Evolutionary conservation across 331 rosid species (phyloP).

Genomic region (Pyrus hybrid): DNA sequence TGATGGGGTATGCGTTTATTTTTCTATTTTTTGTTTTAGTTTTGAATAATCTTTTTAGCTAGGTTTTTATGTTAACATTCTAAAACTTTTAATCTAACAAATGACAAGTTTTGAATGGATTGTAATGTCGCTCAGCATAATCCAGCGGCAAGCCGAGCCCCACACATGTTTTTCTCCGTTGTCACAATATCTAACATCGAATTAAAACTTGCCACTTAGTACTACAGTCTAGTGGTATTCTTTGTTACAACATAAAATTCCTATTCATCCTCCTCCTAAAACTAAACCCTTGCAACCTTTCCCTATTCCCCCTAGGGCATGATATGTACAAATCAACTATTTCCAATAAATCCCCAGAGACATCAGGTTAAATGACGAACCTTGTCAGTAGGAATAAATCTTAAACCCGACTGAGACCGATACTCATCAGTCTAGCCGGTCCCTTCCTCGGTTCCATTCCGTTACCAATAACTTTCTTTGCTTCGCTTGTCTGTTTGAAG

Average conservation of each 20-base stretch:
- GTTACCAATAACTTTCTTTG: constrained; percentile 45
- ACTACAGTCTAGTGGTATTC: neutral
- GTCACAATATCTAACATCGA: too few species aligned
- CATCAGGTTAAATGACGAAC: constrained; percentile 12
- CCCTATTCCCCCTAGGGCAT: constrained; percentile 31
- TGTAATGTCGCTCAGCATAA: too few species aligned
- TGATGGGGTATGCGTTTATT: too few species aligned
- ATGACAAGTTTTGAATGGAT: too few species aligned
- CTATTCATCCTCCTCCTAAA: constrained; percentile 3
- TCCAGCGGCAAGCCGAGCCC: too few species aligned
- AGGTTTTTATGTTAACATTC: too few species aligned
- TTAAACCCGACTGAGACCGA: constrained; percentile 2
- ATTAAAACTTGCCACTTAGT: too few species aligned
- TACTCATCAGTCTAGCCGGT: constrained; percentile 38
- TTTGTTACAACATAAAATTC: constrained; percentile 55
- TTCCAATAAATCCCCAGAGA: neutral
- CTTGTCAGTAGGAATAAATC: constrained; percentile 14
- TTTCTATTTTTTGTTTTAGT: too few species aligned
- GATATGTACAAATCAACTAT: constrained; percentile 23
- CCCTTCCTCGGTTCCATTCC: constrained; percentile 77
- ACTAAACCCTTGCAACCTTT: constrained; percentile 14
- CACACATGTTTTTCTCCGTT: too few species aligned
- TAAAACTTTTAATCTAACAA: too few species aligned
- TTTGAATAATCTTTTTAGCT: too few species aligned
- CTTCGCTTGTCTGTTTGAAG: constrained; percentile 44